A percentile compares a stretch with the other conserved stretches of the same genome.
Evolutionary conservation across 2,329 filamentous ascomycete genomes (phyloP).

Genomic region (Ophiostoma sp.): DNA sequence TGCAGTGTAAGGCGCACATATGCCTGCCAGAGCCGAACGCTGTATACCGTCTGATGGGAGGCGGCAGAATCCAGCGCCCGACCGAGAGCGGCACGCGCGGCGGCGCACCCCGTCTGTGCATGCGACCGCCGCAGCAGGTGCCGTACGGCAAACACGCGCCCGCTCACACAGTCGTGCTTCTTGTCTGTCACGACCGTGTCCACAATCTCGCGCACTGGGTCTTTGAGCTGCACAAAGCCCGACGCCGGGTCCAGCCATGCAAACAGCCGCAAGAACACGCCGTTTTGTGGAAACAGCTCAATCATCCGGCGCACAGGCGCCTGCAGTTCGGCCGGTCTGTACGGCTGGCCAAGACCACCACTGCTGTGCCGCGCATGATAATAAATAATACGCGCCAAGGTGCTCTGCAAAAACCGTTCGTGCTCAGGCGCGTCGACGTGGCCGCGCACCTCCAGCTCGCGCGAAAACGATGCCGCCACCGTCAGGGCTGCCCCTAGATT

Average conservation of each 20-base stretch:
- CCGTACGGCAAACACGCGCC: constrained; percentile 42
- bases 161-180: constrained; percentile 20
- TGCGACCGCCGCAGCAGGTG: constrained; percentile 39
- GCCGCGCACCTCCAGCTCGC: constrained; percentile 39
- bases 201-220: constrained; percentile 67
- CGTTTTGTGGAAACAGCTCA: constrained; percentile 65
- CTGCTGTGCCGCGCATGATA: constrained; percentile 55
- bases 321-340: constrained; percentile 62
- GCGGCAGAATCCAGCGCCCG: constrained; percentile 40
- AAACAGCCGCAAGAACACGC: constrained; percentile 65
- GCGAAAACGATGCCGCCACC: constrained; percentile 40
- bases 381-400: constrained; percentile 56
- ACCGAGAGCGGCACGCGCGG: constrained; percentile 45
- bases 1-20: constrained; percentile 44
- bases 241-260: constrained; percentile 59
- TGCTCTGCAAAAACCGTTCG: constrained; percentile 62
- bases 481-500: constrained; percentile 49
- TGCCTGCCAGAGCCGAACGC: constrained; percentile 42
- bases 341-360: constrained; percentile 39
- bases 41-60: constrained; percentile 23
- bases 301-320: constrained; percentile 57
- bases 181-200: constrained; percentile 42
- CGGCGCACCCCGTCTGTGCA: background rate
- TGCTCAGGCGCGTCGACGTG: constrained; percentile 38
- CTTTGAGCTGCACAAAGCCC: constrained; percentile 56